Evolutionary conservation across 805 yeast species (phyloP).

Genomic region (Yarrowia bubula): DNA sequence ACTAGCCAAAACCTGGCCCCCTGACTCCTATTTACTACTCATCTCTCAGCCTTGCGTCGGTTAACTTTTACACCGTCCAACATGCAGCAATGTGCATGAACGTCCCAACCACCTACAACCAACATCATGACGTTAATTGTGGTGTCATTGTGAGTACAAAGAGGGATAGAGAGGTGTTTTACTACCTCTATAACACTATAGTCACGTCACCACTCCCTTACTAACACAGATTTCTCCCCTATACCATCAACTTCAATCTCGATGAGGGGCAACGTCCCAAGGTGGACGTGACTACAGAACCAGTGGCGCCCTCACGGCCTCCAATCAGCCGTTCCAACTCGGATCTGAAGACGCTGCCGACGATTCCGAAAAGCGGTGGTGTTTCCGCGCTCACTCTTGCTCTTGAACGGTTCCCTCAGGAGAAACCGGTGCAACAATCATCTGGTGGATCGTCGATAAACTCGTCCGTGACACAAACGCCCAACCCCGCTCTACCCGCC

Average conservation of each 20-base stretch:
- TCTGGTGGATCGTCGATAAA: not conserved
- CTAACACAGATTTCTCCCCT: slow-evolving; percentile 34
- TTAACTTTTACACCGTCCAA: slow-evolving; percentile 4
- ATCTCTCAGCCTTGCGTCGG: slow-evolving; percentile 8
- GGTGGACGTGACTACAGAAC: slow-evolving; percentile 18
- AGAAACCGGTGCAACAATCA: not conserved
- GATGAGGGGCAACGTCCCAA: slow-evolving; percentile 27
- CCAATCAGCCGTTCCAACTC: slow-evolving; percentile 22
- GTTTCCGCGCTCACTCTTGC: slow-evolving; percentile 12
- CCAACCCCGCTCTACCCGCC: slow-evolving; percentile 8
- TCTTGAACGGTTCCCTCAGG: slow-evolving; percentile 4
- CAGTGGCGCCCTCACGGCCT: slow-evolving; percentile 21
- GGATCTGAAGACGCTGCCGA: slow-evolving; percentile 11
- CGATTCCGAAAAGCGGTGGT: slow-evolving; percentile 8
- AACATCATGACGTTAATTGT: slow-evolving; percentile 24
- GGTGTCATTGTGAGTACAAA: slow-evolving; percentile 22
- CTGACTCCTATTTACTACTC: no score
- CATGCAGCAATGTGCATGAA: slow-evolving; percentile 23
- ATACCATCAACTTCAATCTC: slow-evolving; percentile 35
- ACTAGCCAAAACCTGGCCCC: no score
- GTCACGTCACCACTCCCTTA: no score
- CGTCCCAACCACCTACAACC: slow-evolving; percentile 23
- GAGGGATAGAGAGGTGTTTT: not conserved
- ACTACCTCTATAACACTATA: not conserved
- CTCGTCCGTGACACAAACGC: not conserved